Evolutionary conservation across 2,329 filamentous ascomycete genomes (phyloP), one percentile per base, ranked within the genome.

Genomic region (Cladobotryum protrusum): DNA sequence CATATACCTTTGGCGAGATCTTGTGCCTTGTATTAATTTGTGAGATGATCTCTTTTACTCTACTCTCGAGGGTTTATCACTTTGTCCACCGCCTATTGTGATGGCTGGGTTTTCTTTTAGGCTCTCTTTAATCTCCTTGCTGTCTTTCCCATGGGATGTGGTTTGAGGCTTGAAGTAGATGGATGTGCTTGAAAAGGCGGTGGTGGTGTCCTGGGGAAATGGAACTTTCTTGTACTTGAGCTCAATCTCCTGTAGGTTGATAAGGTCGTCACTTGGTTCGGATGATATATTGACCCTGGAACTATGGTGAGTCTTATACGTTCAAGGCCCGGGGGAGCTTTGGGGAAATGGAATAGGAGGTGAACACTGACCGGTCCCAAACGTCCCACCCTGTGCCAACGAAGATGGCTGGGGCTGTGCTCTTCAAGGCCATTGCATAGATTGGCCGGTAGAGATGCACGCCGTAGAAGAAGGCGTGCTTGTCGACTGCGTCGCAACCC

Each of bases 401-500:
- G 12, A 82, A 78, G 2, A 85, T 58, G 0, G 67, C 72, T 0
- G 83, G 83, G 1, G 72, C 56, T 1, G 64, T 55, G 0, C 63
- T 59, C 2, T 67, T 57, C 2, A 87, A 64, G 0, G 81, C 72
- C 5, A 70, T 61, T 18, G 75, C 67, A 45, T 81, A 87, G 37
- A 77, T 72, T 35, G 66, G 70, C 18, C 67, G 70, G 50, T 82
- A 81, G 51, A 83, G 72, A 45, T 86, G 83, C 0, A 86, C 72
- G 1, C 79, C 83, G 55, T 79, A 87, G 2, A 85, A 68, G 1
- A 88, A 61, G 0, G 79, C 76, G 0, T 66, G 58, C 0, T 60
- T 43, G 14, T 73, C 69, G 9, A 87, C 69, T 5, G 72, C 56
- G 0, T 72, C 62, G 56, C 80, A 83, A 0, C 73, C 83, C 0